phyloP scores from a whole-genome alignment of 2,329 filamentous ascomycete species.

The Aureobasidium mangrovei region DNA sequence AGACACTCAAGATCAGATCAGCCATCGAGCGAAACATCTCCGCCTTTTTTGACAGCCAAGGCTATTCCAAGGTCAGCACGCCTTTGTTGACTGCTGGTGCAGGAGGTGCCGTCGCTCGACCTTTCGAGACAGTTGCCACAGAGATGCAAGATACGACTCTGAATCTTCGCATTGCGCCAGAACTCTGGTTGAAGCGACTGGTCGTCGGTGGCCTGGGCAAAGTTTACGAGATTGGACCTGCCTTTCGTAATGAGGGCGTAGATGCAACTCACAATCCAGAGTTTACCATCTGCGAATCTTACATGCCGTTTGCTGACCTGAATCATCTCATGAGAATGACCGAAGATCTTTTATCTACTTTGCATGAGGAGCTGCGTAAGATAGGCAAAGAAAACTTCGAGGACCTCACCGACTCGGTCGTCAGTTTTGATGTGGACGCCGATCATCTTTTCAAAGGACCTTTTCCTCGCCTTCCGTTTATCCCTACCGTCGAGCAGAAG shows the following conservation, averaged over 20 bases:
- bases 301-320: constrained; percentile 74
- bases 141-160: constrained; percentile 65
- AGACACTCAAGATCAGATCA: constrained; percentile 66
- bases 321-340: constrained; percentile 67
- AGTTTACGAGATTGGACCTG: constrained; percentile 87
- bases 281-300: constrained; percentile 97
- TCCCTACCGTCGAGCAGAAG: constrained; percentile 64
- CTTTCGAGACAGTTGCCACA: constrained; percentile 72
- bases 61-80: constrained; percentile 82
- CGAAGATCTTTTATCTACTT: constrained; percentile 56
- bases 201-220: constrained; percentile 80
- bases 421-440: constrained; percentile 27
- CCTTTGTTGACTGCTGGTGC: constrained; percentile 76
- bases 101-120: constrained; percentile 78
- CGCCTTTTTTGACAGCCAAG: constrained; percentile 59
- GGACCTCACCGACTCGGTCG: constrained; percentile 8
- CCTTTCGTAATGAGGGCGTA: constrained; percentile 82
- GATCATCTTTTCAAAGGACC: constrained; percentile 42
- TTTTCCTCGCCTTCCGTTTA: constrained; percentile 66
- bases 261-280: constrained; percentile 93
- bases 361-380: constrained; percentile 38
- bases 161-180: constrained; percentile 79
- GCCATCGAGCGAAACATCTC: constrained; percentile 66
- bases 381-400: constrained; percentile 18
- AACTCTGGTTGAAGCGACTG: constrained; percentile 88